phyloP scores from a whole-genome alignment of 202 grass and related monocot species.

The Schoenoplectus tabernaemontani region DNA sequence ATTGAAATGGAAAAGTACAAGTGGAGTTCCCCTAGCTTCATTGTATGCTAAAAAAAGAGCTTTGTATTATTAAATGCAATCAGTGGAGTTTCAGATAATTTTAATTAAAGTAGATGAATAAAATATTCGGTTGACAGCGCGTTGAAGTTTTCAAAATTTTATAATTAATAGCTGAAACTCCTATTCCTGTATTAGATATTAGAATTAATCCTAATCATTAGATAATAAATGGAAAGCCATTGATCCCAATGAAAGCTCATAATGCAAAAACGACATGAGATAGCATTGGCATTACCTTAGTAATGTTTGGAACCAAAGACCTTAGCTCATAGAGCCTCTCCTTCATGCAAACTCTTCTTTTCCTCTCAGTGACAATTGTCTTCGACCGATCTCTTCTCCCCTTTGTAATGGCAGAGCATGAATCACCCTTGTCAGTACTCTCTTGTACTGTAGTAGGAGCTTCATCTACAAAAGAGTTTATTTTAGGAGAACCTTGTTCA shows the following conservation, averaged over 20 bases:
- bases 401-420: slow-evolving; percentile 9
- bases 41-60: neutral
- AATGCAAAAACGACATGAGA: neutral
- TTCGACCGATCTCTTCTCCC: slow-evolving; percentile 68
- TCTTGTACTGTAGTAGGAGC: neutral
- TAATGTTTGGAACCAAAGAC: slow-evolving; percentile 82
- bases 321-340: slow-evolving; percentile 94
- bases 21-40: neutral
- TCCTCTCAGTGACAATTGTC: slow-evolving; percentile 84
- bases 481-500: neutral
- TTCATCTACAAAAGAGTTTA: neutral
- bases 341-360: slow-evolving; percentile 71
- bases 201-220: neutral
- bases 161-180: neutral
- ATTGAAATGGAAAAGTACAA: neutral
- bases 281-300: slow-evolving; percentile 39
- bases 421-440: slow-evolving; percentile 36
- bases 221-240: neutral
- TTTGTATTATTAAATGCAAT: neutral
- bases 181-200: neutral
- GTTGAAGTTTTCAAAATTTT: neutral
- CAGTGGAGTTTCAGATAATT: neutral
- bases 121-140: neutral
- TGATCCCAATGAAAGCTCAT: neutral
- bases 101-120: slow-evolving; percentile 1